Conservation (phyloP, 495 filamentous ascomycete species). For the Annulohypoxylon maeteangense region DNA sequence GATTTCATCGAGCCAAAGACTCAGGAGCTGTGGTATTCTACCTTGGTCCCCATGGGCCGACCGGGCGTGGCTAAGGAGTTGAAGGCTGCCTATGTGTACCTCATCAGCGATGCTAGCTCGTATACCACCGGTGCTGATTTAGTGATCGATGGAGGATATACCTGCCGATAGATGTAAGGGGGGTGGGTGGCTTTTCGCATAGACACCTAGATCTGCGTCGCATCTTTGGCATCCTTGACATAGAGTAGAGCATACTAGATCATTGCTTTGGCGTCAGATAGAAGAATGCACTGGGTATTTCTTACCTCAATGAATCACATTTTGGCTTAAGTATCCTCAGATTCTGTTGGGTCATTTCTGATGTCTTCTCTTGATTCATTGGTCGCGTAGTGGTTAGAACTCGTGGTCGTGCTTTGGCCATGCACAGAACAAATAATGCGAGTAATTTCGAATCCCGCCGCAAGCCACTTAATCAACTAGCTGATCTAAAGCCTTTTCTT, state of each 20-base stretch:
- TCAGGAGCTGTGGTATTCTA: slow-evolving; percentile 76
- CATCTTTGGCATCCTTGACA: slow-evolving; percentile 3
- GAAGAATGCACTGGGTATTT: background rate
- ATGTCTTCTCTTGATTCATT: too few relatives aligned
- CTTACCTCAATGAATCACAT: background rate
- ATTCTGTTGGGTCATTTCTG: too few relatives aligned
- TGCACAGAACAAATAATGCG: too few relatives aligned
- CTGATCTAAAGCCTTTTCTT: too few relatives aligned
- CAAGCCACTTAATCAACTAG: too few relatives aligned
- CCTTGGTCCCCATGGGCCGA: slow-evolving; percentile 78
- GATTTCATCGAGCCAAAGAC: slow-evolving; percentile 78
- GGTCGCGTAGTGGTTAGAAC: too few relatives aligned
- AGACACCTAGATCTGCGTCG: slow-evolving; percentile 13
- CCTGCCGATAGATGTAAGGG: slow-evolving; percentile 42
- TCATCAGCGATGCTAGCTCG: slow-evolving; percentile 74
- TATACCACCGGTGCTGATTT: slow-evolving; percentile 65
- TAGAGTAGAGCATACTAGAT: slow-evolving; percentile 15
- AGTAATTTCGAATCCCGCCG: too few relatives aligned
- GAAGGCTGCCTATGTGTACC: slow-evolving; percentile 84
- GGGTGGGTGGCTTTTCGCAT: background rate
- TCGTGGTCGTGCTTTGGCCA: too few relatives aligned
- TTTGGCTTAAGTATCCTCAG: too few relatives aligned
- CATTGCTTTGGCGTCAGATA: background rate
- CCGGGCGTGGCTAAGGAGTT: slow-evolving; percentile 82
- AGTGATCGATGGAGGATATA: slow-evolving; percentile 68